phyloP scores from a whole-genome alignment of 768 basidiomycete genomes.

The Podaxis rugospora region DNA sequence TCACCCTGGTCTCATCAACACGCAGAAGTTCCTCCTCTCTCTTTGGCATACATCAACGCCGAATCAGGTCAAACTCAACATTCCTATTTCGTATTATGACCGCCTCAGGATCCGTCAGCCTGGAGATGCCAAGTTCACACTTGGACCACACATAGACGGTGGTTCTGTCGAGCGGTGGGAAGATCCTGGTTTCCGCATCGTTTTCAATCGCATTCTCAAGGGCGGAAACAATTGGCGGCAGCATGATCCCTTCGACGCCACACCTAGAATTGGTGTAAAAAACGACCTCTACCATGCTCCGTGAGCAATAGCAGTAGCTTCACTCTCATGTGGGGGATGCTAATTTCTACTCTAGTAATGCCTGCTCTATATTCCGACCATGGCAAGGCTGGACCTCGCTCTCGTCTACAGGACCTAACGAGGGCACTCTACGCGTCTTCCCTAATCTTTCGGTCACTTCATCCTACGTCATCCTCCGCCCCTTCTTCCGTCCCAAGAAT shows the following conservation, averaged over 20 bases:
- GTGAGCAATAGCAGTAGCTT: slow-evolving; percentile 27
- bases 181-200: slow-evolving; percentile 35
- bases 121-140: slow-evolving; percentile 61
- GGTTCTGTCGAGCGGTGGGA: slow-evolving; percentile 57
- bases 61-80: slow-evolving; percentile 41
- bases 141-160: slow-evolving; percentile 58
- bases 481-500: slow-evolving; percentile 51
- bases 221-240: slow-evolving; percentile 41
- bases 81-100: slow-evolving; percentile 75
- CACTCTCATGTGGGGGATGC: neutral
- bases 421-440: slow-evolving; percentile 63
- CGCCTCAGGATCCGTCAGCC: slow-evolving; percentile 69
- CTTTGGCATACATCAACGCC: slow-evolving; percentile 51
- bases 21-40: slow-evolving; percentile 53
- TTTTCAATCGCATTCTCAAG: slow-evolving; percentile 40
- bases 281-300: slow-evolving; percentile 61
- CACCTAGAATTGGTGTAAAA: slow-evolving; percentile 42
- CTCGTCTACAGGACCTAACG: slow-evolving; percentile 47
- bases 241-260: slow-evolving; percentile 49
- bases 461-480: slow-evolving; percentile 60
- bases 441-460: slow-evolving; percentile 51
- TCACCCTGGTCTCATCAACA: slow-evolving; percentile 51
- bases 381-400: slow-evolving; percentile 58
- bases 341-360: slow-evolving; percentile 43
- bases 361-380: slow-evolving; percentile 51